A percentile compares a stretch with the other conserved stretches of the same genome.
Conservation (phyloP, 805 yeast genomes). For the Candida nanaspora region DNA sequence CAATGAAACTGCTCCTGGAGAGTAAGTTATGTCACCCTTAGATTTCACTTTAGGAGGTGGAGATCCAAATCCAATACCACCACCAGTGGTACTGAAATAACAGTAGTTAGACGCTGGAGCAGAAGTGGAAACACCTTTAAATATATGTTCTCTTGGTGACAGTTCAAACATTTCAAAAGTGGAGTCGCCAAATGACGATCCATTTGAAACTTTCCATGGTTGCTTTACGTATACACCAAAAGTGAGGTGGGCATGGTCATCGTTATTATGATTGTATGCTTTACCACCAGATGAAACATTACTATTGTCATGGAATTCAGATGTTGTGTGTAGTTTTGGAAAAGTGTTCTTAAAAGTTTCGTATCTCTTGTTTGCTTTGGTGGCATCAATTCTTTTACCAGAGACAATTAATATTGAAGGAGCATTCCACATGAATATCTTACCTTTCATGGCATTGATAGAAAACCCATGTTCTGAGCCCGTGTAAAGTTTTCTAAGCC, state of each 20-base stretch:
- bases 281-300: neutral
- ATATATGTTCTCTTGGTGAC: slow-evolving; percentile 58
- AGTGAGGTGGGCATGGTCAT: slow-evolving; percentile 35
- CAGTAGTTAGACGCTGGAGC: slow-evolving; percentile 25
- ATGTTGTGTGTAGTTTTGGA: slow-evolving; percentile 29
- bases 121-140: slow-evolving; percentile 21
- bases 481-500: slow-evolving; percentile 53
- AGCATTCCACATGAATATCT: slow-evolving; percentile 84
- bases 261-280: slow-evolving; percentile 6
- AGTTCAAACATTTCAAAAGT: slow-evolving; percentile 56
- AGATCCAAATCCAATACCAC: slow-evolving; percentile 80
- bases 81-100: slow-evolving; percentile 67
- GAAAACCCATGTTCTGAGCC: slow-evolving; percentile 83
- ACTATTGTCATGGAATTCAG: neutral
- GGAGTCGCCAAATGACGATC: slow-evolving; percentile 62
- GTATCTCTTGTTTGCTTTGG: slow-evolving; percentile 38
- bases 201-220: slow-evolving; percentile 77
- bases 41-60: slow-evolving; percentile 51
- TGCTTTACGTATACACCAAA: slow-evolving; percentile 59
- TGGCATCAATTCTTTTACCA: slow-evolving; percentile 46
- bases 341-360: slow-evolving; percentile 43
- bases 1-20: slow-evolving; percentile 73
- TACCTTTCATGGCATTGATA: slow-evolving; percentile 77
- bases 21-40: slow-evolving; percentile 33
- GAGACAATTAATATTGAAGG: slow-evolving; percentile 68